A percentile compares a stretch with the other conserved stretches of the same genome.
Conservation (phyloP, 805 yeast genomes). For the Ogataea ramenticola region DNA sequence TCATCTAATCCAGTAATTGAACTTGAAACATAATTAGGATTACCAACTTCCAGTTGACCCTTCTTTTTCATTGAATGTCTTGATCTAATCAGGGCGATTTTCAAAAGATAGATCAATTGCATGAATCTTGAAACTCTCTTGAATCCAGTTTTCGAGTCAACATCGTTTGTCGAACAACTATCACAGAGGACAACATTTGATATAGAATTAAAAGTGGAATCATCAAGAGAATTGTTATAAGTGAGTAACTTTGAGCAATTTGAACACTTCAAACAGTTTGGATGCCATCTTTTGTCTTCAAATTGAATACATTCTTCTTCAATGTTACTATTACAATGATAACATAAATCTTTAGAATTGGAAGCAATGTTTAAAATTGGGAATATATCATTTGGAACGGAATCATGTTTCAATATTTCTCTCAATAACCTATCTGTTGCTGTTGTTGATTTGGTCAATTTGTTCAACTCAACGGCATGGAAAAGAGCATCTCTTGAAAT, state of each 20-base stretch:
- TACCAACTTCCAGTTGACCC: constrained; percentile 10
- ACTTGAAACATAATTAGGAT: background rate
- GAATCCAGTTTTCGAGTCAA: constrained; percentile 48
- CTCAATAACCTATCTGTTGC: constrained; percentile 60
- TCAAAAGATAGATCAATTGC: constrained; percentile 70
- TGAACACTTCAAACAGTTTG: constrained; percentile 62
- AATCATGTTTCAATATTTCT: constrained; percentile 41
- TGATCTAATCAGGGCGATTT: constrained; percentile 77
- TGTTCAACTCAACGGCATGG: constrained; percentile 65
- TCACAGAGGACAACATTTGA: constrained; percentile 44
- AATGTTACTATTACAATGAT: constrained; percentile 62
- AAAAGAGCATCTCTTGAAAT: constrained; percentile 75
- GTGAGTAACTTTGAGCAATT: constrained; percentile 36
- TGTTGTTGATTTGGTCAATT: constrained; percentile 44
- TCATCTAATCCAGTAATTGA: background rate
- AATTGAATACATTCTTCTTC: constrained; percentile 74
- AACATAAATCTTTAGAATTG: constrained; percentile 72
- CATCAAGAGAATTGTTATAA: constrained; percentile 24
- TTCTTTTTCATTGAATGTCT: constrained; percentile 46
- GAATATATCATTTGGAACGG: constrained; percentile 31
- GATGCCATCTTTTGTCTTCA: constrained; percentile 73
- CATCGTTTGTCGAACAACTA: constrained; percentile 49
- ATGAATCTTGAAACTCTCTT: constrained; percentile 56
- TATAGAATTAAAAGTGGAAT: constrained; percentile 37
- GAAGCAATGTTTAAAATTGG: constrained; percentile 39